These are phyloP conservation scores for Eucalyptus lansdowneana DNA, from an alignment of 345 rosid species.

Conservation along the genomic window DNA sequence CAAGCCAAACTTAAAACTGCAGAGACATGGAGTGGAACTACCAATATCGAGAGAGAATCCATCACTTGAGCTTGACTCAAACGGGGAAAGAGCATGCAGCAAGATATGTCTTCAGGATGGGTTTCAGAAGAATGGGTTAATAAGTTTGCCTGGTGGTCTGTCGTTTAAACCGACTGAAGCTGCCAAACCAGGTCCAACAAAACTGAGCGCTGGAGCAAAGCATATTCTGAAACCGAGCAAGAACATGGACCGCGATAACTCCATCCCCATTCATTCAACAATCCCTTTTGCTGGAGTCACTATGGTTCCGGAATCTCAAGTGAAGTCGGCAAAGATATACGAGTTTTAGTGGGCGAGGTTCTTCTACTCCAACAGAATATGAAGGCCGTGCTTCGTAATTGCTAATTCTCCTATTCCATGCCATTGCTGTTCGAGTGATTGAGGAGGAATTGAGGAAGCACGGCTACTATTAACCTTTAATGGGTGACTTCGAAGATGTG, in stretches of 20 bases:
- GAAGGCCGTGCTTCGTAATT: background rate
- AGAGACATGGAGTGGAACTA: slow-evolving; percentile 1
- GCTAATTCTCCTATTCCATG: background rate
- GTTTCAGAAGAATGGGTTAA: background rate
- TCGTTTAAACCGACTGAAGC: background rate
- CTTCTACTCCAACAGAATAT: background rate
- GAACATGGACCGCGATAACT: slow-evolving; percentile 4
- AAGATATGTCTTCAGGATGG: background rate
- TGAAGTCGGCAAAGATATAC: slow-evolving; percentile 14
- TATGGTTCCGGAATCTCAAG: slow-evolving; percentile 9
- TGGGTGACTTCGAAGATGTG: background rate
- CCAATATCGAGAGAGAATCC: background rate
- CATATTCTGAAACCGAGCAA: slow-evolving; percentile 23
- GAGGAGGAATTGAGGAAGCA: background rate
- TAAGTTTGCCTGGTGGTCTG: background rate
- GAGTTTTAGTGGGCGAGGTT: slow-evolving; percentile 6
- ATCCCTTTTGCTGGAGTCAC: slow-evolving; percentile 7
- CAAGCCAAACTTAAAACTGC: slow-evolving; percentile 18
- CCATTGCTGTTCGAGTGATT: background rate
- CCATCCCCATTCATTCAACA: slow-evolving; percentile 17
- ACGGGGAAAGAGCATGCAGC: background rate
- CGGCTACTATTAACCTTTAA: background rate
- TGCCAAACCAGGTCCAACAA: slow-evolving; percentile 15
- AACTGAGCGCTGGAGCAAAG: slow-evolving; percentile 32
- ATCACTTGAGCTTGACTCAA: background rate